Conservation (phyloP, 2,329 filamentous ascomycete species). For the Juglanconis oblonga region DNA sequence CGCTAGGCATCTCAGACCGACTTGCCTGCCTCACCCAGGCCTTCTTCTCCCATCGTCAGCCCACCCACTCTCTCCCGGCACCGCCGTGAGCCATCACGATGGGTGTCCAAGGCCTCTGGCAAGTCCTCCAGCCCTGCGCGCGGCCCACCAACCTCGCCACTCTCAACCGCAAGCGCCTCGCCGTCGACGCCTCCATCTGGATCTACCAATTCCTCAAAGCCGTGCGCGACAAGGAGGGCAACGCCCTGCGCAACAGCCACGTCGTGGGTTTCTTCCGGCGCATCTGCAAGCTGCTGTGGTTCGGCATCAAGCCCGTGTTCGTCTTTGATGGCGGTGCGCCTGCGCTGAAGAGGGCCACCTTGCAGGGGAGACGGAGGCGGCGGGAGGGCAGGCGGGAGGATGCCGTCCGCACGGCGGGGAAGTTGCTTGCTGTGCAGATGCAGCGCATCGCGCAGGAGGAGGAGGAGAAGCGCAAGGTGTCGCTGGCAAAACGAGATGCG, state of each 20-base stretch:
- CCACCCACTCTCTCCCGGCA: slow-evolving; percentile 10
- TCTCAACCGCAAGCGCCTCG: slow-evolving; percentile 91
- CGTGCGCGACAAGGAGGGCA: slow-evolving; percentile 96
- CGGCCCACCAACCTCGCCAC: slow-evolving; percentile 95
- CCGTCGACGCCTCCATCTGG: slow-evolving; percentile 98
- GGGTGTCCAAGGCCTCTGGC: slow-evolving; percentile 99
- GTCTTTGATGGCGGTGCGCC: slow-evolving; percentile 97
- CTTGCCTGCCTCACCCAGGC: background rate
- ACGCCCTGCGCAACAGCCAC: slow-evolving; percentile 92
- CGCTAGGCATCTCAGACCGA: background rate
- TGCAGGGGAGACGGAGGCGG: slow-evolving; percentile 71
- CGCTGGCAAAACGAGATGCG: slow-evolving; percentile 49
- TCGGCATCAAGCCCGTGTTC: slow-evolving; percentile 94
- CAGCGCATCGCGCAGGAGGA: slow-evolving; percentile 87
- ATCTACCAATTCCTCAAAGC: slow-evolving; percentile 99
- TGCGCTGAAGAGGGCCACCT: slow-evolving; percentile 84
- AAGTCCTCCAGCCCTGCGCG: slow-evolving; percentile 89
- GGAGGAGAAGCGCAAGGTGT: slow-evolving; percentile 62
- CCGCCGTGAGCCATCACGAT: slow-evolving; percentile 47
- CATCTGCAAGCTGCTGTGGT: slow-evolving; percentile 96
- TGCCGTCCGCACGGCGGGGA: slow-evolving; percentile 86
- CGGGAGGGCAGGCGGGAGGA: slow-evolving; percentile 89
- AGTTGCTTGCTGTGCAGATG: slow-evolving; percentile 90
- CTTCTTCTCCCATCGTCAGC: background rate
- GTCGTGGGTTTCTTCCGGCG: slow-evolving; percentile 97